Conservation (phyloP, 1,139 yeast genomes). For the Taiozyma onychis region DNA sequence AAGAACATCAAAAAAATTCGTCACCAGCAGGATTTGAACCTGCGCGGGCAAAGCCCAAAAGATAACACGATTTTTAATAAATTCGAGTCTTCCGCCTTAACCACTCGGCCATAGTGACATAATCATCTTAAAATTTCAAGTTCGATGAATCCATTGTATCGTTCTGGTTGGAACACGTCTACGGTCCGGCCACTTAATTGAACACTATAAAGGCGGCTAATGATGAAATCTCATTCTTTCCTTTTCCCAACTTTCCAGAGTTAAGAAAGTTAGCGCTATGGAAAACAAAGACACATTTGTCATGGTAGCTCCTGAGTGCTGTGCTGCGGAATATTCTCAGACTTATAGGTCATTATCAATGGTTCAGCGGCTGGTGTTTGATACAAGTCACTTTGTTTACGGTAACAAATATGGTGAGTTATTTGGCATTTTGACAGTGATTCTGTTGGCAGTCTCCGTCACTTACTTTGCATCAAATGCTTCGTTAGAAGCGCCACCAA, state of each 20-base stretch:
- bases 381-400: neutral
- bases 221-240: too few species aligned
- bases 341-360: neutral
- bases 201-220: too few species aligned
- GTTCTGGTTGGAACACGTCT: neutral
- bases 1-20: conserved; percentile 33
- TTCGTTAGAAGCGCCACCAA: neutral
- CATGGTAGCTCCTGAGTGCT: too few species aligned
- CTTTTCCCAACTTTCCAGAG: too few species aligned
- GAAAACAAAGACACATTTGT: too few species aligned
- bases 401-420: neutral
- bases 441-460: neutral
- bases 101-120: conserved; percentile 73
- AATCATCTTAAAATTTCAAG: neutral
- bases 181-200: neutral
- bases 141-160: neutral
- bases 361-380: neutral
- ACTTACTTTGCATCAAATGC: neutral
- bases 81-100: conserved; percentile 80
- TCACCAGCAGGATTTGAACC: conserved; percentile 90
- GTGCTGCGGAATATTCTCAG: neutral
- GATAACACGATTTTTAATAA: conserved; percentile 34
- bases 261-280: too few species aligned
- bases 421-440: neutral
- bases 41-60: conserved; percentile 87